Evolutionary conservation across 768 basidiomycete genomes (phyloP).

Genomic region (Kwoniella heveanensis): DNA sequence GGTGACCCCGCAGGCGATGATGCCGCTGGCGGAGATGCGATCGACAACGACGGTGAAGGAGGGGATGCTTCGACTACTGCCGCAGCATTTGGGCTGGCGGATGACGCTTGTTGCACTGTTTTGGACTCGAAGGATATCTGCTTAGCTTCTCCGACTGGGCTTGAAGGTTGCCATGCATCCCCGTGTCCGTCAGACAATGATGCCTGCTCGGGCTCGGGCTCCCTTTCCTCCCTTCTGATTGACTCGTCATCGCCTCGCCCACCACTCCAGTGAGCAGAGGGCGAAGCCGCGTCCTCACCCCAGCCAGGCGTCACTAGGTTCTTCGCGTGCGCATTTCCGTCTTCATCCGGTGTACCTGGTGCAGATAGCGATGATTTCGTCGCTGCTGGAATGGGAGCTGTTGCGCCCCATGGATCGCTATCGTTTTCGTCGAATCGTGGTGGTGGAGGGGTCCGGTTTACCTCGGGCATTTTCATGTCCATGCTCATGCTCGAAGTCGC

Average conservation of each 20-base stretch:
- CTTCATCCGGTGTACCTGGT: not conserved
- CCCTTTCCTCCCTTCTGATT: not conserved
- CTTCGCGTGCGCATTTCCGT: not conserved
- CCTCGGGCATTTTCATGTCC: constrained; percentile 4
- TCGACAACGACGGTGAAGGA: not conserved
- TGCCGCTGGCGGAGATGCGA: not conserved
- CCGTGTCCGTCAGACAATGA: not conserved
- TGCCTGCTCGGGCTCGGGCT: not conserved
- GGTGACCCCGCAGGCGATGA: not conserved
- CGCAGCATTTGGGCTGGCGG: not conserved
- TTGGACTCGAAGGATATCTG: no score
- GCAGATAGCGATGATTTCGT: not conserved
- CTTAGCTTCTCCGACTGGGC: not conserved
- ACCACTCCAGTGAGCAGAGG: not conserved
- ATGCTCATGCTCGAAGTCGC: constrained; percentile 15
- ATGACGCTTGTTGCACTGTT: not conserved
- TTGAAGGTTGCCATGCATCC: not conserved
- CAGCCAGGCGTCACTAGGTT: not conserved
- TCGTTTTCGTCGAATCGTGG: constrained; percentile 33
- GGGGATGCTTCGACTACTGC: not conserved
- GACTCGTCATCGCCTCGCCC: not conserved
- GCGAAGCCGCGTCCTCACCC: not conserved
- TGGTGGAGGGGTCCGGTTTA: constrained; percentile 17
- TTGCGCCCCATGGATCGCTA: constrained; percentile 42
- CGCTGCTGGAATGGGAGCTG: not conserved